A percentile compares a stretch with the other conserved stretches of the same genome.
phyloP scores from a whole-genome alignment of 2,329 filamentous ascomycete species.

The Fusarium equiseti region DNA sequence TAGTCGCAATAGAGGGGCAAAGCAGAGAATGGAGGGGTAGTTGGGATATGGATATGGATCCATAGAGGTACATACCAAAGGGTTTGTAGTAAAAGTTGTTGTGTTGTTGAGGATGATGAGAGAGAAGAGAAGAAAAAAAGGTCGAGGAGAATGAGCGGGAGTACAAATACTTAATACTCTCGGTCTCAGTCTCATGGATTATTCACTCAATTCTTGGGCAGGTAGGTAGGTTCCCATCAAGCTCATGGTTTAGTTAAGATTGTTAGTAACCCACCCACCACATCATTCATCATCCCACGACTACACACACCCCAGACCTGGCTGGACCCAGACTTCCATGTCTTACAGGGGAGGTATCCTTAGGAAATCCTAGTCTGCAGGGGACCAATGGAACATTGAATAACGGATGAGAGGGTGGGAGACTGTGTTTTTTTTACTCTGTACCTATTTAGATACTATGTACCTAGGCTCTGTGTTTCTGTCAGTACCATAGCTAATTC shows the following conservation, averaged over 20 bases:
- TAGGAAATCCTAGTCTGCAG: neutral
- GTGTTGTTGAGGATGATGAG: slow-evolving; percentile 34
- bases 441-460: neutral
- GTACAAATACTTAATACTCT: slow-evolving; percentile 44
- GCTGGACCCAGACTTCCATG: neutral
- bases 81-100: slow-evolving; percentile 19
- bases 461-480: neutral
- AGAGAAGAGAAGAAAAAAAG: slow-evolving; percentile 17
- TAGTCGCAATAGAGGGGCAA: slow-evolving; percentile 24
- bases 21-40: slow-evolving; percentile 1
- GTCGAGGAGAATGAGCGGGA: slow-evolving; percentile 29
- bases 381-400: slow-evolving; percentile 22
- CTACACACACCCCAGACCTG: slow-evolving; percentile 17
- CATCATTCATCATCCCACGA: slow-evolving; percentile 41
- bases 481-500: slow-evolving; percentile 18
- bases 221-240: neutral
- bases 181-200: slow-evolving; percentile 38
- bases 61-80: slow-evolving; percentile 13
- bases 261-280: slow-evolving; percentile 23
- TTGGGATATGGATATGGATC: neutral
- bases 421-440: slow-evolving; percentile 4
- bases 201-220: slow-evolving; percentile 17
- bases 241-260: slow-evolving; percentile 7
- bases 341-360: neutral
- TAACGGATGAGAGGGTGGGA: slow-evolving; percentile 39